Evolutionary conservation across 495 filamentous ascomycete species (phyloP), one percentile per base, ranked within the genome.

Genomic region (Elasticomyces elasticus): DNA sequence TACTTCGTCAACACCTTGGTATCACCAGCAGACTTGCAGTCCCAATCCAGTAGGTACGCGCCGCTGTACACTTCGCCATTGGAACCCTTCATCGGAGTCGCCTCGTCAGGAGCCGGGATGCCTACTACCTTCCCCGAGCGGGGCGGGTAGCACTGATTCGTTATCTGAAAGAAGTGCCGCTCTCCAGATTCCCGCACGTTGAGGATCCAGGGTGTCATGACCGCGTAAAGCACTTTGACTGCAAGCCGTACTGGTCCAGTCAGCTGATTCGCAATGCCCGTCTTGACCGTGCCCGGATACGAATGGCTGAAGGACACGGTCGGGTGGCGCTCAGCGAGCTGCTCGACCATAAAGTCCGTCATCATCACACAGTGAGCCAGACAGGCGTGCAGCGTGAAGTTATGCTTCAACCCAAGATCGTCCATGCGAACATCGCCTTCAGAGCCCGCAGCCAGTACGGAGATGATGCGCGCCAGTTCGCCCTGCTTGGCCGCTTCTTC

Each of bases 11-110:
- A 47, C 3, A 67, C 26, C 19, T 58, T 56, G 24, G 49, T 54
- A 11, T 70, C 65, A 0, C 60, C 67, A 7, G 54, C 50, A 0
- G 63, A 31, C 22, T 68, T 64, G 10, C 67, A 65, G 55, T 69
- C 60, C 57, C 64, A 70, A 37, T 67, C 67, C 0, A 71, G 61
- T 35, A 64, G 54, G 58, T 73, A 74, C 5, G 58, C 67, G 37
- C 72, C 71, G 56, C 70, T 68, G 0, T 71, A 67, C 1, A 49
- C 25, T 37, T 65, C 47, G 1, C 70, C 71, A 42, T 61, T 54
- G 5, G 45, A 60, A 11, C 67, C 69, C 11, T 52, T 56, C n/a
- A 49, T 57, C 12, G 66, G 54, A 23, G 50, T 47, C 5, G 66
- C 17, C 0, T 33, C 58, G 26, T 62, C 56, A 3, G 49, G 53